Evolutionary conservation across 1,284 basidiomycete species (phyloP).

Genomic region (Irpex rosettiformis): DNA sequence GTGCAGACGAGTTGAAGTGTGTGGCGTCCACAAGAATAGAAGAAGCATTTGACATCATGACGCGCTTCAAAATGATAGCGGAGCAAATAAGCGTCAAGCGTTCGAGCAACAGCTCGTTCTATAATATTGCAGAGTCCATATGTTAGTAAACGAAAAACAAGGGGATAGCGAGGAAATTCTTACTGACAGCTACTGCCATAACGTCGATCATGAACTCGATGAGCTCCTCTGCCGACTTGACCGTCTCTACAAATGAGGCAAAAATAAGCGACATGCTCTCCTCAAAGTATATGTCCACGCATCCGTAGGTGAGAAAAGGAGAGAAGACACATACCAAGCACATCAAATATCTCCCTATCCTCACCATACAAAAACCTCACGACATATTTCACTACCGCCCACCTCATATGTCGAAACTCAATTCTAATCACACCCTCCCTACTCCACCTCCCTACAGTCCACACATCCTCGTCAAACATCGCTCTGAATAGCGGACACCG

Average conservation of each 20-base stretch:
- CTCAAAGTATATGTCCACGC: too few relatives aligned
- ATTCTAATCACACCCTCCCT: constrained; percentile 55
- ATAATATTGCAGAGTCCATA: not conserved
- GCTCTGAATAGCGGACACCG: constrained; percentile 84
- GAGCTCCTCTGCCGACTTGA: constrained; percentile 70
- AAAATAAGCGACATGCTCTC: too few relatives aligned
- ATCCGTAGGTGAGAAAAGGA: too few relatives aligned
- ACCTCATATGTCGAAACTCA: constrained; percentile 72
- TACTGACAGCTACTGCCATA: constrained; percentile 72
- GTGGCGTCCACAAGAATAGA: constrained; percentile 82
- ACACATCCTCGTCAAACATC: constrained; percentile 85
- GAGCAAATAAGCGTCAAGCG: constrained; percentile 86
- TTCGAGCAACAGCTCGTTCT: constrained; percentile 90
- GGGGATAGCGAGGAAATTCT: not conserved
- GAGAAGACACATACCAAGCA: constrained; percentile 48
- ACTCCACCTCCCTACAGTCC: constrained; percentile 70
- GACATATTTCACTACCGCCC: constrained; percentile 77
- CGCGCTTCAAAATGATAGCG: constrained; percentile 63
- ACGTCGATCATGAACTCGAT: constrained; percentile 89
- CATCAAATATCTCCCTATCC: constrained; percentile 73
- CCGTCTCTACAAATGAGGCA: constrained; percentile 44
- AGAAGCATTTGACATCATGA: constrained; percentile 78
- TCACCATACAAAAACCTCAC: constrained; percentile 79
- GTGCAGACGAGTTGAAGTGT: constrained; percentile 70
- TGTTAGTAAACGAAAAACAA: not conserved